phyloP scores from a whole-genome alignment of 164 flowering plant species.

The Cinnamomum micranthum region DNA sequence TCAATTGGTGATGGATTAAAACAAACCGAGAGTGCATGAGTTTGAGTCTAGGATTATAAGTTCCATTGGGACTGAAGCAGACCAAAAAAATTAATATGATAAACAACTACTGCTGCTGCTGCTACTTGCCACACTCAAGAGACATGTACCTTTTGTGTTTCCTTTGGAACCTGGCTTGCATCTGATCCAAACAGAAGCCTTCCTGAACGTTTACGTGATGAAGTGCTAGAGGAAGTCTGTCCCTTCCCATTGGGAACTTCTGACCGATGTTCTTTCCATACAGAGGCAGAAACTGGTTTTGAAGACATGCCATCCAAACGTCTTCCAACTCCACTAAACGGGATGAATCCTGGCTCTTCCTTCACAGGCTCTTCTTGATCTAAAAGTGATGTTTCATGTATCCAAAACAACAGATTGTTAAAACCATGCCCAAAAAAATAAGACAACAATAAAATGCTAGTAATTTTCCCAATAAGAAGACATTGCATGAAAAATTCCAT shows the following conservation, averaged over 20 bases:
- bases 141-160: constrained; percentile 3
- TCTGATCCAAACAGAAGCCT: constrained; percentile 1
- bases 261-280: background rate
- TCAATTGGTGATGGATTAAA: too few relatives aligned
- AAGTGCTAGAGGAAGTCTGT: background rate
- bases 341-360: background rate
- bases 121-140: too few relatives aligned
- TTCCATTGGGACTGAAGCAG: too few relatives aligned
- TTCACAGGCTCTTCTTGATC: background rate
- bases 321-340: background rate
- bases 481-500: too few relatives aligned
- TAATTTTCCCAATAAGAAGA: too few relatives aligned
- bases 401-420: too few relatives aligned
- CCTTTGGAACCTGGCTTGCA: background rate
- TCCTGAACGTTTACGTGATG: background rate
- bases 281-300: background rate
- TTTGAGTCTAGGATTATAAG: too few relatives aligned
- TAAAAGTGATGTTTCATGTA: background rate
- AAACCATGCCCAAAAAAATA: too few relatives aligned
- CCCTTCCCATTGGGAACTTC: background rate
- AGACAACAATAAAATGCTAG: too few relatives aligned
- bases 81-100: too few relatives aligned
- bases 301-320: constrained; percentile 1
- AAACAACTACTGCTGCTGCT: too few relatives aligned
- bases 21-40: too few relatives aligned